Evolutionary conservation across 2,329 filamentous ascomycete species (phyloP), one percentile per base, ranked within the genome.

Genomic region (Curvularia hawaiiensis): DNA sequence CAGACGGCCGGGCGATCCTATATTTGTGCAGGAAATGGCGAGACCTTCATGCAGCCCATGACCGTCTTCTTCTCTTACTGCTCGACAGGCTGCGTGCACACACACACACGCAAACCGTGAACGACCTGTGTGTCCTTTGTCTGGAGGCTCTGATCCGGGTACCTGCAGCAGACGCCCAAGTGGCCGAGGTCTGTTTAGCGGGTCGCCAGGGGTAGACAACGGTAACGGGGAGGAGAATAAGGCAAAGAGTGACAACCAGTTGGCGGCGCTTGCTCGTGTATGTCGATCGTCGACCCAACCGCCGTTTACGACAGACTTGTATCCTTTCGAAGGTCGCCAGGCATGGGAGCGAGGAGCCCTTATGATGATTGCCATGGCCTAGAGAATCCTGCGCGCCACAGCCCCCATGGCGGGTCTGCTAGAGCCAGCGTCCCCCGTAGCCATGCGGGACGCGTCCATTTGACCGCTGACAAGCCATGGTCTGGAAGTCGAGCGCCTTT

Each of bases 331-430:
- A 63, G 52, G 52, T 59, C 57, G 57, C 54, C 53, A 60, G 52
- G 43, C 60, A 52, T 61, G 65, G 66, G 68, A 67, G 45, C 51
- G 64, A 59, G 60, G 53, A 59, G 63, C 52, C 64, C 69, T 71
- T 71, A 71, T 70, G 69, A 63, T 57, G 56, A 60, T 61, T 63
- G 65, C 62, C 64, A 63, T 65, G 58, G 58, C 54, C 58, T 59
- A 63, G 61, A 63, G 58, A 60, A 64, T 61, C 60, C 65, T 58
- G 52, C 65, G 67, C 70, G 67, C 66, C 69, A 68, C 67, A 57
- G 60, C 52, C 58, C 52, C 52, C 48, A 57, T 63, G 56, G 54
- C 64, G 44, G 62, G 62, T 56, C 65, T 66, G 64, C 63, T 59
- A 69, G 69, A 35, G 71, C 67, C 68, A 70, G 58, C 59, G 33